A percentile compares a stretch with the other conserved stretches of the same genome.
These are phyloP conservation scores for Vicia sativa DNA, from an alignment of 306 rosid species.

Conservation along the genomic window DNA sequence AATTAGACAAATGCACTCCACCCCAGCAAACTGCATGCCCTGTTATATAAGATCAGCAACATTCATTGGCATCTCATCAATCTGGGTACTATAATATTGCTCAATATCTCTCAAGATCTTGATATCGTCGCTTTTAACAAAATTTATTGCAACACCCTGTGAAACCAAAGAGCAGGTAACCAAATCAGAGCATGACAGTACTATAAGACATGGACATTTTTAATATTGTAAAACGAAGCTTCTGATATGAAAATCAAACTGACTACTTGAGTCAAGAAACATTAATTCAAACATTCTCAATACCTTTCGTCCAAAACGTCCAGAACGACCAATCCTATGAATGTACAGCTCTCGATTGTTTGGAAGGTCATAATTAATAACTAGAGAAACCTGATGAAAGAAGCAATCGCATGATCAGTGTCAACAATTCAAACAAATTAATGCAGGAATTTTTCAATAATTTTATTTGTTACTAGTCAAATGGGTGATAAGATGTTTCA, in stretches of 20 bases:
- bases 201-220: neutral
- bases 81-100: constrained; percentile 97
- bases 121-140: constrained; percentile 94
- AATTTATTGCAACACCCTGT: constrained; percentile 99
- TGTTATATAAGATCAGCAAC: constrained; percentile 86
- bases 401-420: constrained; percentile 17
- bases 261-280: neutral
- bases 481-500: neutral
- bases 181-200: neutral
- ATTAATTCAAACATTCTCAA: constrained; percentile 19
- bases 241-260: neutral
- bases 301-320: constrained; percentile 99
- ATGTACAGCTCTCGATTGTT: constrained; percentile 97
- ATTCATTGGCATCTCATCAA: constrained; percentile 99
- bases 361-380: constrained; percentile 95
- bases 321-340: constrained; percentile 97
- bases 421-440: constrained; percentile 14
- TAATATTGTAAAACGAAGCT: neutral
- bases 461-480: too few species aligned
- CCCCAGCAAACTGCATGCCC: constrained; percentile 27
- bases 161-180: constrained; percentile 20
- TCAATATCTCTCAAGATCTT: constrained; percentile 94
- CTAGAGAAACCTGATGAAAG: constrained; percentile 76
- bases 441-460: neutral
- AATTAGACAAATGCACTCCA: constrained; percentile 41